Conservation (phyloP, 306 rosid species). For the Alnus glutinosa region DNA sequence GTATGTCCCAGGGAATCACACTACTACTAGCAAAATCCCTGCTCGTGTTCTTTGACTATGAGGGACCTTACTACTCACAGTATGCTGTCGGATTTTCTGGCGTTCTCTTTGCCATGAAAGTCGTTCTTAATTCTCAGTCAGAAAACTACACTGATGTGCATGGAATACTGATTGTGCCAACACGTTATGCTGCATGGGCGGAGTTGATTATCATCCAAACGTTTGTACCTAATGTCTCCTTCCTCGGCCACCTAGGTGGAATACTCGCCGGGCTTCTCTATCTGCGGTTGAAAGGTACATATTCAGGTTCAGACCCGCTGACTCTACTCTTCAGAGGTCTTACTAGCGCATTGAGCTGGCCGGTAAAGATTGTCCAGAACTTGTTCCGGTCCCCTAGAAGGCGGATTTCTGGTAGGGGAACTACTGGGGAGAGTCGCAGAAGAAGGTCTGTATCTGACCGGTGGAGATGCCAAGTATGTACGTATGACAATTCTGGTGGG, state of each 20-base stretch:
- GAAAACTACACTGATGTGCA: conserved; percentile 45
- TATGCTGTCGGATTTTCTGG: conserved; percentile 89
- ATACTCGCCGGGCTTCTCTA: conserved; percentile 80
- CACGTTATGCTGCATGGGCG: conserved; percentile 86
- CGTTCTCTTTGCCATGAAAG: conserved; percentile 90
- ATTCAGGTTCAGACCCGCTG: conserved; percentile 58
- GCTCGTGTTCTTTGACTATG: conserved; percentile 61
- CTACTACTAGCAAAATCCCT: conserved; percentile 67
- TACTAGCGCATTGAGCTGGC: conserved; percentile 46
- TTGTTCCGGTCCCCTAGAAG: conserved; percentile 37
- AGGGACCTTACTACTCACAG: conserved; percentile 58
- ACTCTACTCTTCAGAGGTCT: conserved; percentile 43
- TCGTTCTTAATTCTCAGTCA: conserved; percentile 62
- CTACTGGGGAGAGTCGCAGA: conserved; percentile 37
- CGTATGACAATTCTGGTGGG: conserved; percentile 60
- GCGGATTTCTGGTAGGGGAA: conserved; percentile 63
- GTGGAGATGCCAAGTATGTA: conserved; percentile 81
- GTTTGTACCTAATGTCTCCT: conserved; percentile 80
- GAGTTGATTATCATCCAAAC: conserved; percentile 71
- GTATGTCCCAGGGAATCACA: conserved; percentile 75
- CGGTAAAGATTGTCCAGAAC: conserved; percentile 34
- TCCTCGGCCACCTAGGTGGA: conserved; percentile 85
- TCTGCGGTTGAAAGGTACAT: conserved; percentile 43
- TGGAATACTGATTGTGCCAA: conserved; percentile 56
- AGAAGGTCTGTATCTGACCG: conserved; percentile 33